phyloP scores from a whole-genome alignment of 805 yeast species.

The Metschnikowia chrysomelidarum region DNA sequence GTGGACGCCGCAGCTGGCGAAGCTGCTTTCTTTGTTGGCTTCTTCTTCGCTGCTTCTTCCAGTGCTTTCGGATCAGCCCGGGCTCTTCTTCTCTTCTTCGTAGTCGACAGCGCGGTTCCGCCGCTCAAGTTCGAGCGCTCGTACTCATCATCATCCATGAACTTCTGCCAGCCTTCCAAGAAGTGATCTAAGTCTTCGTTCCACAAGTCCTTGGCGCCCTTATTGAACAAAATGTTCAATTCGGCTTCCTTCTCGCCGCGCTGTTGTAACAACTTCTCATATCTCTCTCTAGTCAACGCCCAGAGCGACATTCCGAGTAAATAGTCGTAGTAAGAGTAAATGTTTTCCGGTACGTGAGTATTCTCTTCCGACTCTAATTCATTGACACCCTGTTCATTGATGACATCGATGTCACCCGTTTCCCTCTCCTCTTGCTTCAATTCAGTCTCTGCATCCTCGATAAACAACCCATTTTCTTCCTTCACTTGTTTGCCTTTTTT shows the following conservation, averaged over 20 bases:
- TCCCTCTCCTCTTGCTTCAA: slow-evolving; percentile 46
- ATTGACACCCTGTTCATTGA: slow-evolving; percentile 23
- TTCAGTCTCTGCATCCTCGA: slow-evolving; percentile 25
- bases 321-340: slow-evolving; percentile 74
- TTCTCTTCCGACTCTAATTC: slow-evolving; percentile 31
- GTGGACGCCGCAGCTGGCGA: slow-evolving; percentile 2
- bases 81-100: slow-evolving; percentile 33
- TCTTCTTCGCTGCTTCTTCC: slow-evolving; percentile 14
- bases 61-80: slow-evolving; percentile 16
- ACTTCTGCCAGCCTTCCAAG: slow-evolving; percentile 60
- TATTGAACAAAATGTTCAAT: slow-evolving; percentile 59
- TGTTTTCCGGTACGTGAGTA: slow-evolving; percentile 50
- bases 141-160: slow-evolving; percentile 62
- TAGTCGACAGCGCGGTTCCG: slow-evolving; percentile 35
- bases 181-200: slow-evolving; percentile 76
- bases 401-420: slow-evolving; percentile 21
- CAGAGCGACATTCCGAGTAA: slow-evolving; percentile 89
- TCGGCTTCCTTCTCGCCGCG: slow-evolving; percentile 70
- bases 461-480: slow-evolving; percentile 27
- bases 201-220: slow-evolving; percentile 89
- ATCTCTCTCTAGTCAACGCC: slow-evolving; percentile 89
- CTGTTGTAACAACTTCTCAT: slow-evolving; percentile 73
- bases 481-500: slow-evolving; percentile 64
- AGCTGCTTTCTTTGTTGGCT: slow-evolving; percentile 12
- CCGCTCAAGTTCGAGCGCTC: slow-evolving; percentile 52